Evolutionary conservation across 2,329 filamentous ascomycete genomes (phyloP).

Genomic region (Paecilomyces niveus): DNA sequence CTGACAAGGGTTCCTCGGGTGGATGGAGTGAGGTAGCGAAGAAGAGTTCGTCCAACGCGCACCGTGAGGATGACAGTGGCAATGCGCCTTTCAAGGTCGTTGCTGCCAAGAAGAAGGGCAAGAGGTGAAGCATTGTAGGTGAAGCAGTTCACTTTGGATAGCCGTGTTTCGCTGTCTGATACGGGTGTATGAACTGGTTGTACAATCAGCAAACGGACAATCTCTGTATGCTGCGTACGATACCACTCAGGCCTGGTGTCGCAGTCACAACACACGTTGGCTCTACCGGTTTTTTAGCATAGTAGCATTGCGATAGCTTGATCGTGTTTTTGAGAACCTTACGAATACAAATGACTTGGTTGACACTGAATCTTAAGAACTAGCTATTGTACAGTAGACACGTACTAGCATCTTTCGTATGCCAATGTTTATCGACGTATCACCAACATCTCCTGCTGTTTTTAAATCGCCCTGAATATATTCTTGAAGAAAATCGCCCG

Average conservation of each 20-base stretch:
- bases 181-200: background rate
- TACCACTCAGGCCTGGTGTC: background rate
- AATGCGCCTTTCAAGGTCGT: constrained; percentile 79
- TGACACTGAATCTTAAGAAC: background rate
- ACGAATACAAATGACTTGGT: background rate
- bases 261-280: background rate
- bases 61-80: constrained; percentile 41
- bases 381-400: background rate
- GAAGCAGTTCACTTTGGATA: background rate
- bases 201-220: background rate
- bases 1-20: constrained; percentile 47
- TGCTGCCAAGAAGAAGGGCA: constrained; percentile 80
- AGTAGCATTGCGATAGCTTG: background rate
- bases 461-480: background rate
- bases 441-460: background rate
- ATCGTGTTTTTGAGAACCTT: background rate
- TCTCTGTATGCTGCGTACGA: background rate
- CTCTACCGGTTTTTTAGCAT: background rate
- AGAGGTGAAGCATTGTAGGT: constrained; percentile 50
- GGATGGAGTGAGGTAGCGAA: constrained; percentile 98
- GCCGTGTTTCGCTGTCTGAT: background rate
- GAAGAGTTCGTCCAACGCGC: constrained; percentile 58
- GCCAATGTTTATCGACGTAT: background rate
- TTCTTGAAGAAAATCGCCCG: background rate
- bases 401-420: background rate